Conservation (phyloP, 2,329 filamentous ascomycete species). For the Pestalotiopsis sp. region DNA sequence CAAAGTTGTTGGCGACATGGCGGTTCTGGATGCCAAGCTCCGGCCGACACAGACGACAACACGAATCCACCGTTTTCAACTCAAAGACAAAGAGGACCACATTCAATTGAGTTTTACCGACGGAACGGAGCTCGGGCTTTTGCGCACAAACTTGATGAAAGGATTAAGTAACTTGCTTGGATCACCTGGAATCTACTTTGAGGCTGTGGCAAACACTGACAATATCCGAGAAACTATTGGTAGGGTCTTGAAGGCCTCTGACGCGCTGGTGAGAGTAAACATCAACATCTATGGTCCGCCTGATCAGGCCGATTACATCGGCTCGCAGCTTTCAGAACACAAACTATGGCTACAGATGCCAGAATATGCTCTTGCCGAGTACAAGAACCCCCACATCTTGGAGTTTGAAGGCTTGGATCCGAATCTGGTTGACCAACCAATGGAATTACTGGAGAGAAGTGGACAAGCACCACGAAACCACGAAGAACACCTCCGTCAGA, state of each 20-base stretch:
- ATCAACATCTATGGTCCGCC: constrained; percentile 11
- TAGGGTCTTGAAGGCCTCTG: neutral
- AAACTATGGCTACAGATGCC: constrained; percentile 12
- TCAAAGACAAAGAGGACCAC: constrained; percentile 3
- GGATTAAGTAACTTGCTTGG: neutral
- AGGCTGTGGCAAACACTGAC: constrained; percentile 1
- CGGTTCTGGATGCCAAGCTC: neutral
- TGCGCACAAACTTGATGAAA: constrained; percentile 8
- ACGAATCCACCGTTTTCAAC: neutral
- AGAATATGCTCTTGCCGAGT: neutral
- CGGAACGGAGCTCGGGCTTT: neutral
- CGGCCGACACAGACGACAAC: neutral
- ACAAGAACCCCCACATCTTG: constrained; percentile 9
- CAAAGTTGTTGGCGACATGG: constrained; percentile 8
- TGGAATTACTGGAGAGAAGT: neutral
- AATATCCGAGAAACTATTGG: constrained; percentile 4
- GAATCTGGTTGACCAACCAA: neutral
- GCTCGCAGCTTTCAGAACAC: neutral
- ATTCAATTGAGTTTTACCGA: constrained; percentile 7
- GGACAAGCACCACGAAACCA: constrained; percentile 11
- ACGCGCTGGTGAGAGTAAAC: constrained; percentile 6
- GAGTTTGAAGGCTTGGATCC: constrained; percentile 6
- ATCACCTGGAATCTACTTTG: neutral
- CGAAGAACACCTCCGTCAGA: constrained; percentile 16
- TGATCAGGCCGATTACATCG: neutral